These are phyloP conservation scores for Vanrija humicola DNA, from an alignment of 1,284 basidiomycete genomes.

Conservation along the genomic window DNA sequence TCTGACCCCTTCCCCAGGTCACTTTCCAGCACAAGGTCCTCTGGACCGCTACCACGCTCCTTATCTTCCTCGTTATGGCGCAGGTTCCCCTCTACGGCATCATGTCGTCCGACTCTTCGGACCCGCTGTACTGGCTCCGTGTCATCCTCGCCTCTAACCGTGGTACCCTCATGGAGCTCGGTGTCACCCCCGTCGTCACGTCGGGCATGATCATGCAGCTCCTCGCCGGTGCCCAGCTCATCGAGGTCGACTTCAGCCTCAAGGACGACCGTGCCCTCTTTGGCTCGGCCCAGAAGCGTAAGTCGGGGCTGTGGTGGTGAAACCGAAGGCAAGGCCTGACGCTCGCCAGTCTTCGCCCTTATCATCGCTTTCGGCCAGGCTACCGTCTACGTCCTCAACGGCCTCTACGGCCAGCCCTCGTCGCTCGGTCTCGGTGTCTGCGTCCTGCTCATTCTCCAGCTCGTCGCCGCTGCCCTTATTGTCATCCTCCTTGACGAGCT, in stretches of 20 bases:
- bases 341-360: conserved; percentile 77
- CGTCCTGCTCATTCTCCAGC: conserved; percentile 88
- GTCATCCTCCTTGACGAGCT: conserved; percentile 98
- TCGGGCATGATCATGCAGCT: conserved; percentile 99
- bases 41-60: conserved; percentile 95
- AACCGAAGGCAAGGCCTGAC: not conserved
- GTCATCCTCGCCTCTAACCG: conserved; percentile 98
- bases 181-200: conserved; percentile 95
- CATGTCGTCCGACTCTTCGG: conserved; percentile 96
- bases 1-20: conserved; percentile 55
- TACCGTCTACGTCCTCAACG: conserved; percentile 95
- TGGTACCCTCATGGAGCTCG: conserved; percentile 98
- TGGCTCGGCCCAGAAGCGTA: conserved; percentile 94
- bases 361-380: conserved; percentile 95
- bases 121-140: conserved; percentile 99
- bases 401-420: conserved; percentile 89
- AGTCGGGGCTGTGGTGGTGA: conserved; percentile 40
- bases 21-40: conserved; percentile 93
- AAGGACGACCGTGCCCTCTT: conserved; percentile 97
- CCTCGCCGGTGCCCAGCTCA: conserved; percentile 91
- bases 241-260: conserved; percentile 94
- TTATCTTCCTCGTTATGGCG: conserved; percentile 96
- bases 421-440: conserved; percentile 97
- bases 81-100: conserved; percentile 96
- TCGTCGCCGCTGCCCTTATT: conserved; percentile 88